Conservation (phyloP, 345 rosid genomes). For the Diplotaxis tenuifolia region DNA sequence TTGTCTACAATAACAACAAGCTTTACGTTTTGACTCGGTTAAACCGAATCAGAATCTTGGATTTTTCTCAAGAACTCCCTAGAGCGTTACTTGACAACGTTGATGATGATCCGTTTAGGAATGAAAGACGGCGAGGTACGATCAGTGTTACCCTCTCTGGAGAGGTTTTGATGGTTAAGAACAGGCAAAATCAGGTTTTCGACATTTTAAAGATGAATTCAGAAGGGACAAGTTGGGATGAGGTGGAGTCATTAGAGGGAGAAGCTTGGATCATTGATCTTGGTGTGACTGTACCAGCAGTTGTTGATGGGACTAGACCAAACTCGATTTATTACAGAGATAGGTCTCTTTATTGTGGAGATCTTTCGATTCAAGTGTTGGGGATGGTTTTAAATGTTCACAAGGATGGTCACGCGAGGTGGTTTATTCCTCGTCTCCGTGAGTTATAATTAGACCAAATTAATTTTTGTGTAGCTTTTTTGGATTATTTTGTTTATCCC, state of each 20-base stretch:
- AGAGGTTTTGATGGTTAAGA: background rate
- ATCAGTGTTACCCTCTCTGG: conserved; percentile 1
- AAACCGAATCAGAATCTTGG: background rate
- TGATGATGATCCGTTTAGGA: background rate
- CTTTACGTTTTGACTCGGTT: background rate
- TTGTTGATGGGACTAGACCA: background rate
- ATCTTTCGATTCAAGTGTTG: background rate
- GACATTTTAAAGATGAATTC: background rate
- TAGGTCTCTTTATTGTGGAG: background rate
- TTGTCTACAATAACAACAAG: background rate
- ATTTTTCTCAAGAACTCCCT: conserved; percentile 5
- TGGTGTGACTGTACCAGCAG: background rate
- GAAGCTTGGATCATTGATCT: background rate
- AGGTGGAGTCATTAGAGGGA: background rate
- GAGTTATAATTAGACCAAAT: background rate
- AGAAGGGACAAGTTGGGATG: conserved; percentile 1
- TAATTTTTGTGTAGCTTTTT: background rate
- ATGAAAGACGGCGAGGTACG: background rate
- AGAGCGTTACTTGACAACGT: background rate
- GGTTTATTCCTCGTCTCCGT: conserved; percentile 10
- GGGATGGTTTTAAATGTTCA: background rate
- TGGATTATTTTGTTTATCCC: background rate
- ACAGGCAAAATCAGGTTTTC: background rate
- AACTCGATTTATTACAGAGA: conserved; percentile 1
- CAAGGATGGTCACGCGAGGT: background rate